These are phyloP conservation scores for Hanseniaspora taiwanica DNA, from an alignment of 805 yeast species.

Conservation along the genomic window DNA sequence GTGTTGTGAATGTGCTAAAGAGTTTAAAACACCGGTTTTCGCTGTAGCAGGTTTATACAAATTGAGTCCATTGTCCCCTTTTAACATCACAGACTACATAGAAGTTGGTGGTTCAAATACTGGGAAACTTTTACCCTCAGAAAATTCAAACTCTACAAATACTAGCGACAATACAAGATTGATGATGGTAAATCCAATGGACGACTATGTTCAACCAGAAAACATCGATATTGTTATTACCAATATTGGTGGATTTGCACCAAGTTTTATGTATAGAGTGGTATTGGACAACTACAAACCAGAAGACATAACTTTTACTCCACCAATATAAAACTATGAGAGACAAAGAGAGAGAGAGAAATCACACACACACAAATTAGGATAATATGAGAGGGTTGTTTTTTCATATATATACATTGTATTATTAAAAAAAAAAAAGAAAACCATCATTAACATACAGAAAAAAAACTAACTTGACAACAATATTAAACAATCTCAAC, in stretches of 20 bases:
- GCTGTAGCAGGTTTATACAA: constrained; percentile 91
- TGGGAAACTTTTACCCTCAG: constrained; percentile 62
- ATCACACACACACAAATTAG: no score
- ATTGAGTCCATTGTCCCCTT: constrained; percentile 85
- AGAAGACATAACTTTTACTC: constrained; percentile 1
- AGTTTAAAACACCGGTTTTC: constrained; percentile 90
- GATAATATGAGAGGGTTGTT: no score
- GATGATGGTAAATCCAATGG: constrained; percentile 60
- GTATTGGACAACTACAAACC: constrained; percentile 84
- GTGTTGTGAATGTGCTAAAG: constrained; percentile 92
- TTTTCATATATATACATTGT: no score
- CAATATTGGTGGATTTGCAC: constrained; percentile 92
- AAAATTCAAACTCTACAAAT: constrained; percentile 23
- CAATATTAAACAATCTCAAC: no score
- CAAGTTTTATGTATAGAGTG: constrained; percentile 88
- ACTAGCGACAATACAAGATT: constrained; percentile 27
- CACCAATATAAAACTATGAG: neutral
- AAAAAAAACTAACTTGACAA: no score
- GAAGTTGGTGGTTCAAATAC: constrained; percentile 93
- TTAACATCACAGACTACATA: constrained; percentile 66
- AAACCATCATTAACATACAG: no score
- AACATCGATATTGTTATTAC: constrained; percentile 89
- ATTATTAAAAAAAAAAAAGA: no score
- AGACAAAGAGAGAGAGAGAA: neutral
- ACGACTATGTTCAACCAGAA: constrained; percentile 88